These are phyloP conservation scores for Fusarium concolor DNA, from an alignment of 2,329 filamentous ascomycete genomes.

Conservation along the genomic window DNA sequence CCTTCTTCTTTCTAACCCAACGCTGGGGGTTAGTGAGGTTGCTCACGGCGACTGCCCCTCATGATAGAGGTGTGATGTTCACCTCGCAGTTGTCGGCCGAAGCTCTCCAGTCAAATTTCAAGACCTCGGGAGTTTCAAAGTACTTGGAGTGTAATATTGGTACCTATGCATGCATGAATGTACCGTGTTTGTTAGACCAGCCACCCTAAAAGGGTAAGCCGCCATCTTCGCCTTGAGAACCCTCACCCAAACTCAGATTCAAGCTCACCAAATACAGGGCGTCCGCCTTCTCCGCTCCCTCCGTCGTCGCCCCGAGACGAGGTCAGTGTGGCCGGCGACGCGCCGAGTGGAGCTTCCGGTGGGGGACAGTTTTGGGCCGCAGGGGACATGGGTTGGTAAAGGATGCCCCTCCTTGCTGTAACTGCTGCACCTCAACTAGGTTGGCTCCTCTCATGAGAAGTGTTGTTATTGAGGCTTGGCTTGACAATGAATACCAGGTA, in stretches of 20 bases:
- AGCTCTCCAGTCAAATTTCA: background rate
- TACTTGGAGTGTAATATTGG: too few relatives aligned
- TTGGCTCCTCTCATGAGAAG: conserved; percentile 16
- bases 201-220: conserved; percentile 29
- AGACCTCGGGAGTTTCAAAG: background rate
- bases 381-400: conserved; percentile 8
- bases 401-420: conserved; percentile 35
- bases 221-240: conserved; percentile 20
- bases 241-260: conserved; percentile 32
- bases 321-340: conserved; percentile 42
- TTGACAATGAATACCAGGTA: conserved; percentile 2
- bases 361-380: conserved; percentile 30
- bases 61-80: conserved; percentile 12
- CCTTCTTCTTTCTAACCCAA: background rate
- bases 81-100: background rate
- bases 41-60: conserved; percentile 11
- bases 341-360: conserved; percentile 44
- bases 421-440: too few relatives aligned
- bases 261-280: conserved; percentile 31
- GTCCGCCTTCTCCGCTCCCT: conserved; percentile 9
- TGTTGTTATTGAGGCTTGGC: conserved; percentile 16
- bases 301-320: conserved; percentile 36
- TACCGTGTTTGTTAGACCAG: background rate
- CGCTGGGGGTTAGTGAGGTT: conserved; percentile 6
- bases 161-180: too few relatives aligned